Base-by-base conservation (phyloP, 192 early-diverging fungal species). In the Entomortierella parvispora region DNA sequence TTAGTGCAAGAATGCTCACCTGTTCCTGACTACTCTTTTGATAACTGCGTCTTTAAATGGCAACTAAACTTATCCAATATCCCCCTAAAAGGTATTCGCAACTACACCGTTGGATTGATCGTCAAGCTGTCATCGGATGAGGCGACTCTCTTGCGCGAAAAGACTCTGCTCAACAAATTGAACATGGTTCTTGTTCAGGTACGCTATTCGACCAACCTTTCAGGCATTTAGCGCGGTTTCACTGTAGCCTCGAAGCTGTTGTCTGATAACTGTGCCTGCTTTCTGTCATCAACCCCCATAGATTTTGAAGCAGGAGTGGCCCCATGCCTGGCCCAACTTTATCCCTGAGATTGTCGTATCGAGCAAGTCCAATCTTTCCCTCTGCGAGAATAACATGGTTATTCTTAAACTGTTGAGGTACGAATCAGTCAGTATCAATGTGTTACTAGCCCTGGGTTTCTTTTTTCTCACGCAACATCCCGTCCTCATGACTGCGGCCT, bases 301-400 rank as follows among this genome's bases (percentile, higher is more conserved):
- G 94, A 97, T 99, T 52, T 80, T 99, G 66, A 99, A 99, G 83
- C 96, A 99, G 81, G 98, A 99, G 80, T 99, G 98, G 98, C 98
- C 98, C 14, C 94, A 95, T 72, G 96, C 97, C 76, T 99, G 98
- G 98, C 98, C 98, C 3, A 85, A 86, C 28, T 99, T 99, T 75
- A 99, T 99, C 68, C 94, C 98, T 20, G 97, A 99, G 82, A 96
- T 99, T 69, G 95, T 99, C 31, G 83, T 86, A n/a, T 96, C 97
- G 15, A 95, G 95, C 82, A 93, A 93, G 74, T 88, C 90, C 20
- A 99, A 94, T 67, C 81, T 99, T 12, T 84, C 95, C 6, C 83
- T 99, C 14, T 99, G 98, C 77, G 97, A 99, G 76, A 99, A 99
- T 87, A 99, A 99, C 85, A 99, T 99, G 97, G 92, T 91, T 43